phyloP scores from a whole-genome alignment of 2,329 filamentous ascomycete species.

The Verticillium zaregamsianum region DNA sequence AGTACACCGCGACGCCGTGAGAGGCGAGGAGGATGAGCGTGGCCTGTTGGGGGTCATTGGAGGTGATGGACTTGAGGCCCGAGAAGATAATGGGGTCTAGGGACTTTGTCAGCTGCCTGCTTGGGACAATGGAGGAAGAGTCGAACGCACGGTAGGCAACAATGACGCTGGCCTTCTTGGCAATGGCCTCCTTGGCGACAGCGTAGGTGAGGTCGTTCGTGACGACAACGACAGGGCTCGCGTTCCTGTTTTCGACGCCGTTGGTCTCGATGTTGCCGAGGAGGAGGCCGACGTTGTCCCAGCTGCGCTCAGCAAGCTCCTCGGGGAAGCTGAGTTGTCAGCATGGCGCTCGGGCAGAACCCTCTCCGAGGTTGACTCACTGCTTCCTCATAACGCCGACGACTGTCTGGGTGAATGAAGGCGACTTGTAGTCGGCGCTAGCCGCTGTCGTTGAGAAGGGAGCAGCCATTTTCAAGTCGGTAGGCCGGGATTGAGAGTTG shows the following conservation, averaged over 20 bases:
- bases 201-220: constrained; percentile 88
- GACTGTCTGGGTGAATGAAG: constrained; percentile 53
- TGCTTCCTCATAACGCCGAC: constrained; percentile 75
- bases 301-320: constrained; percentile 80
- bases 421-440: constrained; percentile 13
- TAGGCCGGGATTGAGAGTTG: background rate
- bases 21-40: constrained; percentile 78
- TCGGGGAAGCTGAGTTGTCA: constrained; percentile 73
- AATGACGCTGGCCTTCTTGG: constrained; percentile 69
- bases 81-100: constrained; percentile 95
- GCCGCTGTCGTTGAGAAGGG: constrained; percentile 12
- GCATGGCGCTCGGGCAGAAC: background rate
- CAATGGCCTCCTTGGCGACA: constrained; percentile 87
- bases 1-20: constrained; percentile 90
- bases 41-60: constrained; percentile 79
- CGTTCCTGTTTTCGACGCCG: constrained; percentile 18
- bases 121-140: background rate
- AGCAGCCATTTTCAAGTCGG: constrained; percentile 13
- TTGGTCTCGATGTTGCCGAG: constrained; percentile 31
- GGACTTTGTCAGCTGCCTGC: background rate
- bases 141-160: constrained; percentile 72
- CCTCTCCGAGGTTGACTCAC: constrained; percentile 43
- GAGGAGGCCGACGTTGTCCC: constrained; percentile 94
- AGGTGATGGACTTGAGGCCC: constrained; percentile 82
- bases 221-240: constrained; percentile 41